Percentiles rank a stretch among this genome's conserved stretches.
Conservation (phyloP, 495 filamentous ascomycete species). For the Neurospora pannonica region DNA sequence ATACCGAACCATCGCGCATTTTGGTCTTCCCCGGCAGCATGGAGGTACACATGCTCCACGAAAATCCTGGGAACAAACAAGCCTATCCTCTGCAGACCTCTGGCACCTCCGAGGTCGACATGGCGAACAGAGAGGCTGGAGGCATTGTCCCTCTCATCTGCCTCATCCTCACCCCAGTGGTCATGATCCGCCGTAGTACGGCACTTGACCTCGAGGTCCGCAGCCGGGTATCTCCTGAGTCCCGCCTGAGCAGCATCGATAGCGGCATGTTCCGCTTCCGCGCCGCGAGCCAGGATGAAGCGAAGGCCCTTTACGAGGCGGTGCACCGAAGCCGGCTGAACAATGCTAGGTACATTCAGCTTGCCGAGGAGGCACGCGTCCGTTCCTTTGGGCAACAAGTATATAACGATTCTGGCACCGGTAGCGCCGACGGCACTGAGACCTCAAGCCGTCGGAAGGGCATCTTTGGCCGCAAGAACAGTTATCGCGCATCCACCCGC, state of each 20-base stretch:
- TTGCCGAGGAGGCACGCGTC: slow-evolving; percentile 53
- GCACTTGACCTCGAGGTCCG: slow-evolving; percentile 90
- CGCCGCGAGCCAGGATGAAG: slow-evolving; percentile 66
- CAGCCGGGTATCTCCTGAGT: slow-evolving; percentile 65
- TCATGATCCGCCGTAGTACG: slow-evolving; percentile 78
- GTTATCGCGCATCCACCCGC: slow-evolving; percentile 45
- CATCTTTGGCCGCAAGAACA: slow-evolving; percentile 51
- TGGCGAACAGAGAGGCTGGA: slow-evolving; percentile 27
- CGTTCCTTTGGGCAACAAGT: slow-evolving; percentile 36
- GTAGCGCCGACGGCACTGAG: slow-evolving; percentile 28
- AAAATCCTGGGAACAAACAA: slow-evolving; percentile 29
- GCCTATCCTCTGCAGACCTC: slow-evolving; percentile 32
- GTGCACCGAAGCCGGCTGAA: slow-evolving; percentile 78
- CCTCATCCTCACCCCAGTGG: slow-evolving; percentile 78
- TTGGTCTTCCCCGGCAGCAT: slow-evolving; percentile 76
- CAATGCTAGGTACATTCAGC: slow-evolving; percentile 78
- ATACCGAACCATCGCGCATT: slow-evolving; percentile 60
- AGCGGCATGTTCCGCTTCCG: slow-evolving; percentile 56
- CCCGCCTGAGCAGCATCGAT: slow-evolving; percentile 69
- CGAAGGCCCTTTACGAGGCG: slow-evolving; percentile 66
- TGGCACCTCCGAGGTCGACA: slow-evolving; percentile 27
- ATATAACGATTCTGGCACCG: slow-evolving; percentile 17
- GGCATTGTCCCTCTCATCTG: slow-evolving; percentile 54
- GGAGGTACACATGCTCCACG: slow-evolving; percentile 64
- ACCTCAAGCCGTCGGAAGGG: slow-evolving; percentile 30